Base-by-base conservation (phyloP, 31 red algal species). In the Odonthalia washingtoniensis region DNA sequence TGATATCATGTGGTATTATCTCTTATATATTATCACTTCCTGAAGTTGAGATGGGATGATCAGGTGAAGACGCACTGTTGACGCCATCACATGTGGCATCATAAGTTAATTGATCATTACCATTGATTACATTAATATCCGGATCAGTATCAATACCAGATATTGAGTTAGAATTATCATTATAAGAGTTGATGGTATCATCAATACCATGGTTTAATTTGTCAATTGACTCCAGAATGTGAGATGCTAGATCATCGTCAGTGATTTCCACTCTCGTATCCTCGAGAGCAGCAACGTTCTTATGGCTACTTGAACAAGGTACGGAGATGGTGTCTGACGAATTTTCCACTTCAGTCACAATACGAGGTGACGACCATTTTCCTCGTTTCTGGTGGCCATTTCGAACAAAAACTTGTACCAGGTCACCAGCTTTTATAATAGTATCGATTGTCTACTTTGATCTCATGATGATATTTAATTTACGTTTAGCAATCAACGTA, bases 381-480 rank as follows among this genome's bases (percentile, higher is more conserved):
- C 70, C 70, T 12, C 83, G 44, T 49, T 87, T 87, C 38, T 87
- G 17, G 17, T 63, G 18, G 24, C 53, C 33, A 16, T 57, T 57
- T 35, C 76, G 72, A 42, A 75, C 14, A 49, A 53, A 87, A 3
- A 87, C 2, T 40, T 87, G 27, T 21, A 87, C 70, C 33, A 65
- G 18, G 35, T 77, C 70, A 40, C 72, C 72, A 9, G 62, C 72
- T 45, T 3, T 26, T n/a, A 83, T 28, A 26, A 57, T 36, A 3
- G 34, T 31, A 38, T 83, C 80, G 0, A 21, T 27, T 28, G 41
- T 62, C 9, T 3, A 37, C 30, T 64, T 0, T 2, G 46, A 75
- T 32, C 73, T 41, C 61, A 87, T 16, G 36, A 87, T 77, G 39
- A 45, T 39, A 14, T 75, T 87, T 26, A 77, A 44, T 33, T 87